Evolutionary conservation across 805 yeast genomes (phyloP), one percentile per base, ranked within the genome.

Genomic region (Danielozyma ontarioensis): DNA sequence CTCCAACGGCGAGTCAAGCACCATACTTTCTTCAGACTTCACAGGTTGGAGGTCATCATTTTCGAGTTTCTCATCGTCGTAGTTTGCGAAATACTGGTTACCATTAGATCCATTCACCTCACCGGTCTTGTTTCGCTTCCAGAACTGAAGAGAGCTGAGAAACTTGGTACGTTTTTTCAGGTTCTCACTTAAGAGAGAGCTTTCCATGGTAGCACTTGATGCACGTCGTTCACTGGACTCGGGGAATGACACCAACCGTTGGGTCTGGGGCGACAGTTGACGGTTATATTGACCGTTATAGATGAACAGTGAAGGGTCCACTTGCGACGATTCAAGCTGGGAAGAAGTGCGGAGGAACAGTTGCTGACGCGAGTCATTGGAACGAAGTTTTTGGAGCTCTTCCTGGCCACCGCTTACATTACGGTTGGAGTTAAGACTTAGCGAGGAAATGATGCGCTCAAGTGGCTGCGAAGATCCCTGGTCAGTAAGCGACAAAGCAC

Each of bases 401-500:
- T 5, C 18, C 10, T 5, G 19, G n/a, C n/a, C n/a, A n/a, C n/a
- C n/a, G 32, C 44, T 36, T 3, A 33, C 27, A 13, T 41, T 41
- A 13, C 37, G 37, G 31, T 50, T 52, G 2, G 67, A 59, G 24
- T 46, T 41, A 21, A 63, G 37, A 40, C 70, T 64, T 24, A 66
- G 50, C 12, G 60, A 48, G 5, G 64, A 53, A 36, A 61, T 53
- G 19, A 65, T 64, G 32, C 55, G 45, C 36, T 65, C 72, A 15
- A 64, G 44, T 1, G 70, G 70, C 28, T 57, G 68, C 3, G 51
- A 29, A 3, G 57, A 14, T 12, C 27, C 47, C 31, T 64, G 53
- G 17, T 66, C 70, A 8, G 59, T 39, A 11, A 62, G 36, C 4
- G 65, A 55, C 13, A 66, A 46, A 1, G 48, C 72, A 40, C 64